phyloP scores from a whole-genome alignment of 148 eudicot genomes.

The Gaultheria prostrata region DNA sequence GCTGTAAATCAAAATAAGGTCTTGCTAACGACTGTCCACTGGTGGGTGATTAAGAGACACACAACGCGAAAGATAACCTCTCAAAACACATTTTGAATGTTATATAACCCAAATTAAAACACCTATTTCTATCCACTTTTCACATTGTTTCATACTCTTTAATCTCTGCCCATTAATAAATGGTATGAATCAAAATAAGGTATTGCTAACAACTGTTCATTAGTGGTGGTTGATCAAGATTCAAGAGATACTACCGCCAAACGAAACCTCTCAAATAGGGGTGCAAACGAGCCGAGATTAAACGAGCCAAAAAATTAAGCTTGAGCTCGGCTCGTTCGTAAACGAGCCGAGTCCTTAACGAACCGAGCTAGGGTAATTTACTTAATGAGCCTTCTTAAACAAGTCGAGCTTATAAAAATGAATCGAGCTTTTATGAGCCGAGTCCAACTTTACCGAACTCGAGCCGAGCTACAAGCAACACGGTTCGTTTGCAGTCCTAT shows the following conservation, averaged over 20 bases:
- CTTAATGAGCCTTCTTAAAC: too few species aligned
- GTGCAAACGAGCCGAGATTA: too few species aligned
- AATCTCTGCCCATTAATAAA: too few species aligned
- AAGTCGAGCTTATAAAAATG: too few species aligned
- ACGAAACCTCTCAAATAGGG: background rate
- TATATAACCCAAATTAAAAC: background rate
- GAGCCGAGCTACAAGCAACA: too few species aligned
- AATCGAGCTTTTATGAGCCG: too few species aligned
- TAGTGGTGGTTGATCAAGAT: background rate
- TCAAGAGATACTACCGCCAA: background rate
- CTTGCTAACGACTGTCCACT: background rate
- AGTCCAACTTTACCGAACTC: too few species aligned
- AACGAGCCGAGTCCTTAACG: too few species aligned
- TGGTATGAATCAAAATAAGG: background rate
- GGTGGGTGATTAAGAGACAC: background rate
- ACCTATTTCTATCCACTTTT: background rate
- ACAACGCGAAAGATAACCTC: background rate
- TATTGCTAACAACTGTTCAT: background rate
- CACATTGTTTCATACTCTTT: background rate
- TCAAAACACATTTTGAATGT: background rate
- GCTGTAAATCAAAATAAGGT: background rate
- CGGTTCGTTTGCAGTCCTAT: too few species aligned
- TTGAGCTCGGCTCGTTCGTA: too few species aligned
- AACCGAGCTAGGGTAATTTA: too few species aligned
- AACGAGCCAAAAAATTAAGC: too few species aligned